Evolutionary conservation across 2,329 filamentous ascomycete species (phyloP).

Genomic region (Aspergillus vadensis): DNA sequence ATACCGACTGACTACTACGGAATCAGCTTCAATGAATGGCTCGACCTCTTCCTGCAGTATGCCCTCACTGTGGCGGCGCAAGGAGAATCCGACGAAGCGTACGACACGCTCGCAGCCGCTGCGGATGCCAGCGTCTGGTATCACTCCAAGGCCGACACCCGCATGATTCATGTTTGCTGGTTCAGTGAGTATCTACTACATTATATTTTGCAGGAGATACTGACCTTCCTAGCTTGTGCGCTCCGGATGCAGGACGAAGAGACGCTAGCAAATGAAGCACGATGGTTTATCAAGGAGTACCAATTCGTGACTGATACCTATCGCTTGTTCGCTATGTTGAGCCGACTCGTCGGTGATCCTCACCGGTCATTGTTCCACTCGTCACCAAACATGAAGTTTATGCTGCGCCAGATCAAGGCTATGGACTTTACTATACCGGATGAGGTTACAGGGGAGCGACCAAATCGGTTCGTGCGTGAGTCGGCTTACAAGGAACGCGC

Average conservation of each 20-base stretch:
- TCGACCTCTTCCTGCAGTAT: constrained; percentile 87
- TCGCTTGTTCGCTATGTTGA: constrained; percentile 78
- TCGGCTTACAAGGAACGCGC: constrained; percentile 47
- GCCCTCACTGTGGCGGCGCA: constrained; percentile 72
- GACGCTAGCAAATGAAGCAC: constrained; percentile 71
- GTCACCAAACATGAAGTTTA: constrained; percentile 83
- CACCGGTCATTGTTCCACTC: constrained; percentile 66
- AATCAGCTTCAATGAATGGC: constrained; percentile 80
- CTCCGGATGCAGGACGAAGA: constrained; percentile 76
- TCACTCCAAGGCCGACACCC: constrained; percentile 66
- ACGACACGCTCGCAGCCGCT: constrained; percentile 76
- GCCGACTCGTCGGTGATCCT: constrained; percentile 72
- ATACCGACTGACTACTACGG: constrained; percentile 67
- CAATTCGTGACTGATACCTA: constrained; percentile 80
- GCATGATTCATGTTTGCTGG: constrained; percentile 75
- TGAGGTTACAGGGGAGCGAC: constrained; percentile 44
- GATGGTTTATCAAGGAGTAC: constrained; percentile 82
- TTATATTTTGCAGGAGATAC: background rate
- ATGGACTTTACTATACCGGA: constrained; percentile 72
- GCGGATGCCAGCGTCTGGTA: constrained; percentile 81
- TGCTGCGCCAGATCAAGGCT: constrained; percentile 86
- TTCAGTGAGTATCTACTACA: constrained; percentile 57
- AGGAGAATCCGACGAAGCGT: constrained; percentile 70
- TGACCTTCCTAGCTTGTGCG: constrained; percentile 65
- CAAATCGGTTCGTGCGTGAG: constrained; percentile 38